Evolutionary conservation across 768 basidiomycete genomes (phyloP).

Genomic region (Boletus barrowsii): DNA sequence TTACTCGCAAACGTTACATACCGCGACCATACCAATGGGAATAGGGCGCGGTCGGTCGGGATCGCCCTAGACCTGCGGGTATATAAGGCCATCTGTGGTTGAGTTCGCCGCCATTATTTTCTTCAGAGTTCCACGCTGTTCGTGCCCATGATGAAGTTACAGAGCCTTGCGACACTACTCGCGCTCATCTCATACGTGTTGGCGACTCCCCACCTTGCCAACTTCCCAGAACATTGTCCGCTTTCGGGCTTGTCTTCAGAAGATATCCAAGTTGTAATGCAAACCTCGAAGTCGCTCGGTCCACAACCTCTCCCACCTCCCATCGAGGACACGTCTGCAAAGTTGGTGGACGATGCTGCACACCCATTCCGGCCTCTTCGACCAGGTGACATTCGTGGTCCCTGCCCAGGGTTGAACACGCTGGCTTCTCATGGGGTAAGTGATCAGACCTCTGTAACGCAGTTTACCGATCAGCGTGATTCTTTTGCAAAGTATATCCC

Average conservation of each 20-base stretch:
- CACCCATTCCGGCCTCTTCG: conserved; percentile 12
- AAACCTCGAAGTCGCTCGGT: conserved; percentile 14
- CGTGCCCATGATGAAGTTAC: not conserved
- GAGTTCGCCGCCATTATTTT: not conserved
- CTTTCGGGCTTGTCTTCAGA: conserved; percentile 14
- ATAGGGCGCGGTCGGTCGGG: no score
- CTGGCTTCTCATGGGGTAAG: conserved; percentile 24
- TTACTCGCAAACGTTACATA: no score
- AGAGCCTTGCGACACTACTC: not conserved
- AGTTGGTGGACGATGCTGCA: conserved; percentile 16
- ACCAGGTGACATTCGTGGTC: conserved; percentile 22
- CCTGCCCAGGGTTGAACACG: conserved; percentile 25
- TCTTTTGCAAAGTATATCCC: conserved; percentile 12
- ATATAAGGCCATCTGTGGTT: not conserved
- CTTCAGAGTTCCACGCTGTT: not conserved
- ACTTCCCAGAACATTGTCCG: conserved; percentile 17
- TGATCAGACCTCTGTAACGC: not conserved
- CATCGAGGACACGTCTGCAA: conserved; percentile 17
- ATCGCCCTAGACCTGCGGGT: not conserved
- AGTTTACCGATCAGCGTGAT: not conserved
- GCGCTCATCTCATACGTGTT: conserved; percentile 1
- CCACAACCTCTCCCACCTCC: conserved; percentile 17
- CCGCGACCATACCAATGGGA: no score
- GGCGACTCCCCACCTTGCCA: conserved; percentile 5
- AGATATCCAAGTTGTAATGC: not conserved